These are phyloP conservation scores for Tilletia walkeri DNA, from an alignment of 1,284 basidiomycete genomes.

Conservation along the genomic window DNA sequence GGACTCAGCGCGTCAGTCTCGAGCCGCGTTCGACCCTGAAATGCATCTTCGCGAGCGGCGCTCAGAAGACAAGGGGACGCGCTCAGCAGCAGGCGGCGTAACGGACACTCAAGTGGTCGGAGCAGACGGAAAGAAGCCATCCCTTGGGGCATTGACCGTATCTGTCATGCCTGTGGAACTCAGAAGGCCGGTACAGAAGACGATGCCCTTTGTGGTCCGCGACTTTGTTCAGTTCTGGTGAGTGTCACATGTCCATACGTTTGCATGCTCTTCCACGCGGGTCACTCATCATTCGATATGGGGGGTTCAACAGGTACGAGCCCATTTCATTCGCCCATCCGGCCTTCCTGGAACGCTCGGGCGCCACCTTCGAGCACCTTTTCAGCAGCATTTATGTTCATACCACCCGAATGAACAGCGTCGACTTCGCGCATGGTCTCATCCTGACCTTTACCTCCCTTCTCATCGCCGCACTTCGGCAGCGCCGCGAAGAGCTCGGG, in stretches of 20 bases:
- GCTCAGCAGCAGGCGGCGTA: conserved; percentile 13
- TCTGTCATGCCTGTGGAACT: conserved; percentile 31
- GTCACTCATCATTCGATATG: no score
- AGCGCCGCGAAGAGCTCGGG: conserved; percentile 15
- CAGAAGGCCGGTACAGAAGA: conserved; percentile 29
- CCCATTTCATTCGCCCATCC: conserved; percentile 41
- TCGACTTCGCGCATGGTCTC: conserved; percentile 41
- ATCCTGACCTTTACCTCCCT: conserved; percentile 43
- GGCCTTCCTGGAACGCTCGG: conserved; percentile 37
- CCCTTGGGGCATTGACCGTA: conserved; percentile 19
- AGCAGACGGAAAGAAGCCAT: no score
- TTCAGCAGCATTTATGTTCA: conserved; percentile 36
- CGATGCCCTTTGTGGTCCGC: conserved; percentile 36
- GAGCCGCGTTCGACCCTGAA: not conserved
- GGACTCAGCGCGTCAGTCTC: not conserved
- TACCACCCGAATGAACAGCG: conserved; percentile 27
- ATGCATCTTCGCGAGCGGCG: not conserved
- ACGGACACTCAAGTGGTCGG: not conserved
- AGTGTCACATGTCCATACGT: not conserved
- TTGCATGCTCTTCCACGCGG: not conserved
- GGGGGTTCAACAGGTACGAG: conserved; percentile 28
- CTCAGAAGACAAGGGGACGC: not conserved
- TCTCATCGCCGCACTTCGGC: conserved; percentile 36
- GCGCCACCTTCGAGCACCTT: conserved; percentile 38
- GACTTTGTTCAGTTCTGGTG: conserved; percentile 46